Evolutionary conservation across 2,329 filamentous ascomycete genomes (phyloP), one percentile per base, ranked within the genome.

Genomic region (Phoma sp.): DNA sequence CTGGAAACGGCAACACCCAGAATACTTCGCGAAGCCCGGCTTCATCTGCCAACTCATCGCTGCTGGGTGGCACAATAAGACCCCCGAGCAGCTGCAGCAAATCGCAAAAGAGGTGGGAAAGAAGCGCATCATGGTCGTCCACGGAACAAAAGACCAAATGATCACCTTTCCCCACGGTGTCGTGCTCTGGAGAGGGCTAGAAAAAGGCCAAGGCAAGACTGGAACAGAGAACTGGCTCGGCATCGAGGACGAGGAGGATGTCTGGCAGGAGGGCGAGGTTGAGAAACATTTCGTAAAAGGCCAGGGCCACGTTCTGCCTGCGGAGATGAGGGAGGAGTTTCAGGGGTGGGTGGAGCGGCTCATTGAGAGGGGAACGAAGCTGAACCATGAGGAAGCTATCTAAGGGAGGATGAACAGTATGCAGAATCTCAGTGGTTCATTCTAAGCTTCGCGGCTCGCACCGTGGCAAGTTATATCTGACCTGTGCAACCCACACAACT

Each of bases 51-150:
- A 96, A 78, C 83, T 91, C 2, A 80, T 91, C 45, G 92, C 92
- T 0, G 90, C 88, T 0, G 89, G 86, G 0, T 91, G 90, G 84
- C 92, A 96, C 74, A 78, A 85, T 74, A 96, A 96, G 80, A 85
- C 82, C 12, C 73, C 83, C 0, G 82, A 77, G 55, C 88, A 96
- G 75, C 75, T 96, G 40, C 77, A 76, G 61, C 77, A 82, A 58
- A 80, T 96, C 59, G 89, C 83, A 0, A 86, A 92, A 62, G 76
- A 74, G 25, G 83, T 96, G 1, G 91, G 91, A 0, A 81, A 90
- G 48, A 84, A 88, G 61, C 79, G 91, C 29, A 93, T 96, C 61
- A 74, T 91, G 64, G 84, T 96, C 5, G 74, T 94, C 62, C 92
- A 96, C 74, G 92, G 92, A 7, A 87, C 83, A 0, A 76, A 76